Evolutionary conservation across 2,329 filamentous ascomycete species (phyloP), one percentile per base, ranked within the genome.

Genomic region (Monosporascus sp.): DNA sequence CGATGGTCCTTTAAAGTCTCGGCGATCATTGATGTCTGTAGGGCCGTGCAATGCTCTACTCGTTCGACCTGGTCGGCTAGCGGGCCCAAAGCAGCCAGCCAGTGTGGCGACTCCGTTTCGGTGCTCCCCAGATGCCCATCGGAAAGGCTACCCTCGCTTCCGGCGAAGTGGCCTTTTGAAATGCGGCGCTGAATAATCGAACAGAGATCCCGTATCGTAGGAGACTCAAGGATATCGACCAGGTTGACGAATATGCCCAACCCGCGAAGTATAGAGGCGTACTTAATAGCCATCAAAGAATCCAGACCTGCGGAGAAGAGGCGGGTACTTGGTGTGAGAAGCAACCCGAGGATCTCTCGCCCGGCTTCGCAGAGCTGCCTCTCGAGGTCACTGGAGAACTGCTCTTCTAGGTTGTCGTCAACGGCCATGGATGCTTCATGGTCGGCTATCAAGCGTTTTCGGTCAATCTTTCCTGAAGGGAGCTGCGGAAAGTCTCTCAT

Each of bases 391-490:
- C 72, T 64, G 11, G 60, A 56, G 22, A 58, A 64, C 37, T 69
- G 53, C 48, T 69, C 64, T 7, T 60, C 61, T 36, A 56, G 62
- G 1, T 54, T 36, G 0, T 52, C 48, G 0, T 61, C 53, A 0
- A 53, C 49, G 1, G 56, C 37, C n/a, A 36, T 20, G 8, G 26
- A n/a, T 9, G 14, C 20, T 26, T 52, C 51, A 31, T 87, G 89
- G 7, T 81, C 73, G 1, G 73, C 66, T 59, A 84, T 77, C 7
- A 96, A 71, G 14, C 69, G 71, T 61, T 84, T 87, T 50, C 84
- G 84, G 63, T 96, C 88, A 16, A 92, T 79, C 65, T 97, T 97
- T 1, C 92, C 92, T 1, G 91, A 96, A 2, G 91, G 77, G 20
- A 96, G 73, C 50, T 86, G 84, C 1, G 91, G 91, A 52, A 96